Percentiles rank a stretch among this genome's conserved stretches.
Evolutionary conservation across 768 basidiomycete genomes (phyloP).

Genomic region (Russula abietina): DNA sequence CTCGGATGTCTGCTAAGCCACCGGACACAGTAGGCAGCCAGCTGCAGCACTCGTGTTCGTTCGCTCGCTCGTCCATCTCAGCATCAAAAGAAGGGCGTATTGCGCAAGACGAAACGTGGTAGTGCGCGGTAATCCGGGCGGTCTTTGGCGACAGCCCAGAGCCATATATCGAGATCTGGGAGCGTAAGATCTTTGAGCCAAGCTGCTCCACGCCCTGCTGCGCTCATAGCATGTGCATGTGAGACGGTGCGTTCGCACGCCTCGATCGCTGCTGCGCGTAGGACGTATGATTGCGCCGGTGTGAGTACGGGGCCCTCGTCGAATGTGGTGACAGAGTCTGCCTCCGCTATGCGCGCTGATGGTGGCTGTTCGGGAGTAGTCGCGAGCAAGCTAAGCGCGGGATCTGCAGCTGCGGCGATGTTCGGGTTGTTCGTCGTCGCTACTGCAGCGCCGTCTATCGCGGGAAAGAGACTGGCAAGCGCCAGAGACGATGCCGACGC

Average conservation of each 20-base stretch:
- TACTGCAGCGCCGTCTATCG: slow-evolving; percentile 13
- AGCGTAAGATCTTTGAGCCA: slow-evolving; percentile 56
- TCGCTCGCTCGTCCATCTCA: slow-evolving; percentile 36
- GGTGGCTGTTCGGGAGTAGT: slow-evolving; percentile 24
- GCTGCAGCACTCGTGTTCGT: background rate
- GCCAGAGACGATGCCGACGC: slow-evolving; percentile 28
- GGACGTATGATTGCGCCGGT: slow-evolving; percentile 55
- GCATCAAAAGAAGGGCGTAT: slow-evolving; percentile 72
- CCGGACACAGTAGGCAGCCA: too few relatives aligned
- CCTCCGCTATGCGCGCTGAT: slow-evolving; percentile 22
- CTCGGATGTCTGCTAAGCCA: background rate
- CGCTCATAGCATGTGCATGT: slow-evolving; percentile 40
- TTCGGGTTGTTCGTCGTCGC: background rate
- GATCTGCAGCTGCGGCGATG: background rate
- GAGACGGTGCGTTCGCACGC: slow-evolving; percentile 68
- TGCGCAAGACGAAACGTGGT: slow-evolving; percentile 56
- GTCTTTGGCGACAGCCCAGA: slow-evolving; percentile 82
- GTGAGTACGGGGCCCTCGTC: slow-evolving; percentile 52
- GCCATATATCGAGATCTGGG: slow-evolving; percentile 66
- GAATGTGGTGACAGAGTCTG: slow-evolving; percentile 21
- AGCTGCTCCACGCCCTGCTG: slow-evolving; percentile 25
- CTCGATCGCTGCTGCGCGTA: slow-evolving; percentile 76
- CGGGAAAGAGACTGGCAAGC: slow-evolving; percentile 44
- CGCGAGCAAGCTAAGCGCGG: slow-evolving; percentile 38
- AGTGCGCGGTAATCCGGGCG: slow-evolving; percentile 62